These are phyloP conservation scores for Calonectria multiphialidica DNA, from an alignment of 2,329 filamentous ascomycete genomes.

Conservation along the genomic window DNA sequence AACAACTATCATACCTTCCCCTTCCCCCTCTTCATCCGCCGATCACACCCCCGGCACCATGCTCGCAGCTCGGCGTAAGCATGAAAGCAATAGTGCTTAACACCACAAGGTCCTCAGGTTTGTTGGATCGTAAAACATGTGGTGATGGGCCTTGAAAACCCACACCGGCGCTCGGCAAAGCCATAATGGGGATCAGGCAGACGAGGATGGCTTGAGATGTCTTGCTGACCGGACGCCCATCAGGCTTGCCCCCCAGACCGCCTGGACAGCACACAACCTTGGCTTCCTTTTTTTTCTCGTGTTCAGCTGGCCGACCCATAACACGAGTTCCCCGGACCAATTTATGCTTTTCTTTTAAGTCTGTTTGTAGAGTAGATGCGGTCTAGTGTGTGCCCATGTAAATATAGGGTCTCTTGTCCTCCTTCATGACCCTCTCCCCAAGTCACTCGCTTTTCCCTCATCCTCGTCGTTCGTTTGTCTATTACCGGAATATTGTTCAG, in stretches of 20 bases:
- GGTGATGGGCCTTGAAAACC: constrained; percentile 1
- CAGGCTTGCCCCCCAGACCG: constrained; percentile 12
- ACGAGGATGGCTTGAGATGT: constrained; percentile 19
- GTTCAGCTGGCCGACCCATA: constrained; percentile 31
- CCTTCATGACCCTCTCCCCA: constrained; percentile 20
- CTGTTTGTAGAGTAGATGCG: constrained; percentile 20
- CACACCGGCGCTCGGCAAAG: constrained; percentile 1
- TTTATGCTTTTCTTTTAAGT: constrained; percentile 9
- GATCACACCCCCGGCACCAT: background rate
- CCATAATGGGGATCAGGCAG: background rate
- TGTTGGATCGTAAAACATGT: background rate
- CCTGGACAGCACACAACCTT: constrained; percentile 21
- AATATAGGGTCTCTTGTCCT: constrained; percentile 36
- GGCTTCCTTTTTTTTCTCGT: constrained; percentile 34
- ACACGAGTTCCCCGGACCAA: constrained; percentile 1
- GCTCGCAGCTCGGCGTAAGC: constrained; percentile 4
- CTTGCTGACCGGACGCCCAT: constrained; percentile 18
- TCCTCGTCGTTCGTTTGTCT: constrained; percentile 30
- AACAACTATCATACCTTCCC: background rate
- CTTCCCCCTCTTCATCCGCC: background rate
- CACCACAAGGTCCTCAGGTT: background rate
- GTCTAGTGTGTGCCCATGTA: constrained; percentile 31
- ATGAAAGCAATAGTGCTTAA: background rate
- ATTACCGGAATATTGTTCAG: background rate
- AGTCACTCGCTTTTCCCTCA: constrained; percentile 17